Conservation (phyloP, 2,329 filamentous ascomycete species). For the Fusarium beomiforme region DNA sequence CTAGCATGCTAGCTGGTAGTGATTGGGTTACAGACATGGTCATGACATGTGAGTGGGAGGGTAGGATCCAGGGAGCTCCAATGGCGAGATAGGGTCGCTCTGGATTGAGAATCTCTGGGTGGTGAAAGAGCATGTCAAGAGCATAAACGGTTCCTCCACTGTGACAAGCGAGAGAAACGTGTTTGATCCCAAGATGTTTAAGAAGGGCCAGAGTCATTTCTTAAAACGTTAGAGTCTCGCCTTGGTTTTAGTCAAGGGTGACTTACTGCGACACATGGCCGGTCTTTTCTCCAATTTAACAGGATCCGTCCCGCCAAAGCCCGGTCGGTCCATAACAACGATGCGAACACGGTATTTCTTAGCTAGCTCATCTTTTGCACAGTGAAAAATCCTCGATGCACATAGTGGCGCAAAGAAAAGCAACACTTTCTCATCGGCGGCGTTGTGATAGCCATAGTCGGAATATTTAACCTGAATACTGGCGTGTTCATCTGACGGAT, state of each 20-base stretch:
- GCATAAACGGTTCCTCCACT: conserved; percentile 28
- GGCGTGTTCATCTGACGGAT: background rate
- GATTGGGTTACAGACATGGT: conserved; percentile 13
- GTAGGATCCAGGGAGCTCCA: conserved; percentile 12
- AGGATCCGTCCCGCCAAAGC: conserved; percentile 9
- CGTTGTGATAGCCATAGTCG: conserved; percentile 20
- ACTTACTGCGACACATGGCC: conserved; percentile 12
- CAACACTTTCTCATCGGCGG: conserved; percentile 14
- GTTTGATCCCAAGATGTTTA: background rate
- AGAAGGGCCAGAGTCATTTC: conserved; percentile 17
- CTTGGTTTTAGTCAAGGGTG: accelerated
- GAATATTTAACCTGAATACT: conserved; percentile 9
- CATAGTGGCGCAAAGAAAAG: conserved; percentile 20
- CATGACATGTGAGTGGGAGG: background rate
- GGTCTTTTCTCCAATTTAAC: conserved; percentile 7
- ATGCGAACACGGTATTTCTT: conserved; percentile 18
- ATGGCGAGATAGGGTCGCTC: conserved; percentile 16
- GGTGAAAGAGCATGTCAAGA: conserved; percentile 20
- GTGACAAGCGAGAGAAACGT: conserved; percentile 18
- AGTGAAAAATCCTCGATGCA: conserved; percentile 16
- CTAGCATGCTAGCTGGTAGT: background rate
- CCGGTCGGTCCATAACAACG: conserved; percentile 12
- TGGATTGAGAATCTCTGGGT: conserved; percentile 22
- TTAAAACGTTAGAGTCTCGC: background rate
- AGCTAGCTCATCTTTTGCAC: conserved; percentile 12